Base-by-base conservation (phyloP, 2,329 filamentous ascomycete genomes). In the Mycocentrospora acerina region DNA sequence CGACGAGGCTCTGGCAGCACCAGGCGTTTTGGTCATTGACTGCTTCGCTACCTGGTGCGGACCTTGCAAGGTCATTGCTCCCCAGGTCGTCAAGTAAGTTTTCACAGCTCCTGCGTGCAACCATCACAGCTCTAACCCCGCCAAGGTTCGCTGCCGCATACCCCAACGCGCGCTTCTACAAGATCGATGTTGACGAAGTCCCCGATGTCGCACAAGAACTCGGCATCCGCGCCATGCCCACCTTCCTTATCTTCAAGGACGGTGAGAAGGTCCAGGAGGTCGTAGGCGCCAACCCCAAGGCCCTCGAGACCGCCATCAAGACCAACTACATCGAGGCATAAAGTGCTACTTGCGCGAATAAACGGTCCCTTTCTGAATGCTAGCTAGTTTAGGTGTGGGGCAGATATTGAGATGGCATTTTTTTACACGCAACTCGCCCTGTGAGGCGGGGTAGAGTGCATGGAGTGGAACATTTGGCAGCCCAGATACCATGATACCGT, bases 11-110 rank as follows among this genome's bases (percentile, higher is more conserved):
- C 56, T 85, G 43, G 64, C 72, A 38, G 60, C 72, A 35, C 56
- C 74, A 38, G 76, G 76, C 36, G 69, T 86, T 50, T 79, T 95
- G 55, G 73, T 96, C 45, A 74, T 97, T 60, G 91, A 97, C 75
- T 90, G 82, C 74, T 90, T 86, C 70, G 90, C 90, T 40, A 82
- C 76, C 48, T 96, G 90, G 90, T 97, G 91, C 76, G 90, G 89
- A 44, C 91, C 91, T 44, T 97, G 91, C 85, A 95, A 90, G 77
- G 79, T 83, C 59, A 93, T 96, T 60, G 81, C 89, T 13, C 91
- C 90, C 43, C 70, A 82, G 47, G 74, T 95, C 41, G 78, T 77
- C 56, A 77, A 83, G 78, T 85, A 71, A 65, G 80, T 53, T 10
- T 39, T 13, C 29, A 25, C 37, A 11, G 17, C 10, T 7, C n/a